Evolutionary conservation across 352 stramenopile genomes (phyloP), one percentile per base, ranked within the genome.

Genomic region (Phytophthora palmivora): DNA sequence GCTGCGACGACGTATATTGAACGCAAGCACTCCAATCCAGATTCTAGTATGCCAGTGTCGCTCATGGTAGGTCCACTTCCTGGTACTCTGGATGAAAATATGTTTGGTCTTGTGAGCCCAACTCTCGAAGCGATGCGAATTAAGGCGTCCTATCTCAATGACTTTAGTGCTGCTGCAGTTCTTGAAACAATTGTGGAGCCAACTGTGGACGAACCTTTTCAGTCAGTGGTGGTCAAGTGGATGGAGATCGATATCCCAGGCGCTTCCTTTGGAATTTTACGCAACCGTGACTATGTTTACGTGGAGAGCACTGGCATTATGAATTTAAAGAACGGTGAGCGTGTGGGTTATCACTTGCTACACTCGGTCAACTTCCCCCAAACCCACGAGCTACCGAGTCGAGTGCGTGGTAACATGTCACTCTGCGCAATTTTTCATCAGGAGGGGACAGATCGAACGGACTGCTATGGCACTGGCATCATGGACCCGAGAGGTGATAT

Each of bases 161-260:
- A 69, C 24, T 69, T 69, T 15, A 69, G 52, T 26, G 63, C 74
- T 60, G 68, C 72, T 8, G 75, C 71, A 1, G 61, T 89, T 38
- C 62, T 89, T 3, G 67, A 65, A 0, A 78, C 61, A 0, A 51
- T 87, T 0, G 56, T 77, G 12, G 55, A 72, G 22, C 77, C 77
- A 18, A 84, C 74, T 3, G 28, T 48, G 4, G 67, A 78, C 21
- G 63, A 78, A 9, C 77, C 79, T 19, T 86, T 86, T 38, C 65
- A 61, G 9, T 65, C 63, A n/a, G 58, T 79, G 1, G 45, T 65
- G 15, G 49, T 73, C 34, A 76, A 76, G 38, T 76, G 67, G 67
- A 69, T 76, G 61, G 67, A 76, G 56, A 60, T 65, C 36, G 63
- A 51, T 7, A 58, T 55, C 12, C 68, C 55, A 0, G 1, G 47